Conservation (phyloP, 768 basidiomycete species). For the Xerocomellus dryophilus region DNA sequence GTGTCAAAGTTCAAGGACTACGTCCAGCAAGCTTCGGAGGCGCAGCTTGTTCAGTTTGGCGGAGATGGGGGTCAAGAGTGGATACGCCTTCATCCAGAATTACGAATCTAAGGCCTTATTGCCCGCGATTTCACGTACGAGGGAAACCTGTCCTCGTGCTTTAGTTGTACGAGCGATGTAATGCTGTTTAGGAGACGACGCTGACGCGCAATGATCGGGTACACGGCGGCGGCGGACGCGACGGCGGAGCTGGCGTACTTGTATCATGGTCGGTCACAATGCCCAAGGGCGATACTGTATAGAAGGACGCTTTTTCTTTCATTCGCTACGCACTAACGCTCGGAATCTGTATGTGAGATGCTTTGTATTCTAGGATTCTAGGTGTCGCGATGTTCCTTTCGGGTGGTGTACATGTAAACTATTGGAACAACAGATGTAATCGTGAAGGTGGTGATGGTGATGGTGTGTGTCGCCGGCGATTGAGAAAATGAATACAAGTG, state of each 20-base stretch:
- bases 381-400: not conserved
- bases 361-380: not conserved
- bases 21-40: slow-evolving; percentile 35
- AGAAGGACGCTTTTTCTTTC: no score
- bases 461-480: not conserved
- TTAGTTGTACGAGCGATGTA: slow-evolving; percentile 8
- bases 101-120: slow-evolving; percentile 10
- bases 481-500: not conserved
- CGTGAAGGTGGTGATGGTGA: no score
- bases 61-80: slow-evolving; percentile 38
- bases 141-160: slow-evolving; percentile 6
- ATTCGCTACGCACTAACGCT: no score
- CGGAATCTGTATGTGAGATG: not conserved
- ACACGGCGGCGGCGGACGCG: no score
- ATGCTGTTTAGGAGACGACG: no score
- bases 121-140: slow-evolving; percentile 2
- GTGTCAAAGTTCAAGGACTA: slow-evolving; percentile 44
- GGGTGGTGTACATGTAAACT: not conserved
- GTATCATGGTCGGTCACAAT: no score
- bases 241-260: no score
- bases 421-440: not conserved
- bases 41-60: slow-evolving; percentile 40
- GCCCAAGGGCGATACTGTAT: no score
- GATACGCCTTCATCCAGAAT: slow-evolving; percentile 31
- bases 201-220: no score